Evolutionary conservation across 345 rosid species (phyloP), one percentile per base, ranked within the genome.

Genomic region (Dipteronia sinensis): DNA sequence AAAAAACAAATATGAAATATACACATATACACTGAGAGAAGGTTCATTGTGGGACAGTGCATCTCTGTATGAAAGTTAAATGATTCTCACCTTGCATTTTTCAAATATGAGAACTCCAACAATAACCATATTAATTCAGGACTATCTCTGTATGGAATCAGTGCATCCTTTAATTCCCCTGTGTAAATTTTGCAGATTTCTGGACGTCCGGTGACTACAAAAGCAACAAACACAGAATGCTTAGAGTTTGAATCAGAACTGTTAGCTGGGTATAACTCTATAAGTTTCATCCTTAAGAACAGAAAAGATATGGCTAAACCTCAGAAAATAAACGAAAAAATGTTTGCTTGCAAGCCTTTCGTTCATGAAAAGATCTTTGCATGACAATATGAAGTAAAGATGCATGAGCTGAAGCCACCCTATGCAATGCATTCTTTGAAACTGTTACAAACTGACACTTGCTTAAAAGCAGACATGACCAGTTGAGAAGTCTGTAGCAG

Each of bases 381-480:
- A 89, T 89, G 53, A 94, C 85, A 51, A 84, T 80, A 31, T 70
- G 82, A 77, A 96, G 90, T 67, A 91, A 72, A 16, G 88, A 86
- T 76, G 97, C 91, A 85, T 96, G 99, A 3, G 88, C 87, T 42
- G 90, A 86, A 25, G 95, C 97, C 51, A 92, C 88, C 83, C 92
- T 89, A 82, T 82, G 85, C 68, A 91, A 85, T 23, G 90, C 98
- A 87, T 87, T 91, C 88, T 86, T 92, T 2, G 98, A 88, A 83
- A 86, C 82, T 10, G 93, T 74, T 19, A 90, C 83, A 81, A 96
- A 96, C 61, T 89, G 91, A 81, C 97, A 91, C 76, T 82, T 87
- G 38, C 77, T 82, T 76, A 96, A 83, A 25, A 96, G 91, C 77
- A 96, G 86, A 72, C 97, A 90, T 4, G 99, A 92, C 99, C 98